Percentiles rank a stretch among this genome's conserved stretches.
Conservation (phyloP, 2,329 filamentous ascomycete species). For the Phaeosphaeria sp. region DNA sequence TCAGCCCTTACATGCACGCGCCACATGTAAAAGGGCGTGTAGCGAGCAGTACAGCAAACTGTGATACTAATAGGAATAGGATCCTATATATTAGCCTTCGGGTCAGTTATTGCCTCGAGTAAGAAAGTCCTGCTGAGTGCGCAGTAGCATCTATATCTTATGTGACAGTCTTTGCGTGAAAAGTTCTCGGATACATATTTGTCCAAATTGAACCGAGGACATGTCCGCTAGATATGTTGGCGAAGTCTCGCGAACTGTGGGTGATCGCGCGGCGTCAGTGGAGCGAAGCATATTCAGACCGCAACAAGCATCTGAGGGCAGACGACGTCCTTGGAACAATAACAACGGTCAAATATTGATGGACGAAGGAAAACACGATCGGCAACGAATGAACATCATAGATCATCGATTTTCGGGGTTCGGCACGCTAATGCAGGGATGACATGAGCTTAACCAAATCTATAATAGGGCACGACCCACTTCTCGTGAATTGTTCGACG, state of each 20-base stretch:
- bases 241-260: no score
- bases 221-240: no score
- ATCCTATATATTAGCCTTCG: no score
- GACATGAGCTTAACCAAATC: neutral
- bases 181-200: no score
- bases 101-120: neutral
- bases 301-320: neutral
- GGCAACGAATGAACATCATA: neutral
- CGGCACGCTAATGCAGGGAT: constrained; percentile 22
- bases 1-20: neutral
- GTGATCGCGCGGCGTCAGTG: constrained; percentile 10
- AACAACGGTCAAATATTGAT: neutral
- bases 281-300: constrained; percentile 21
- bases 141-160: no score
- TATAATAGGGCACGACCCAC: constrained; percentile 1
- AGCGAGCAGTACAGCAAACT: neutral
- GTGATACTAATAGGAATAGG: no score
- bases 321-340: constrained; percentile 7
- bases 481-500: neutral
- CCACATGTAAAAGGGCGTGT: neutral
- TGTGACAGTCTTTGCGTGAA: no score
- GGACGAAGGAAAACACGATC: neutral
- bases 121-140: no score
- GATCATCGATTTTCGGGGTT: constrained; percentile 5
- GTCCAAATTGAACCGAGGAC: no score